phyloP scores from a whole-genome alignment of 148 eudicot genomes.

The Rhododendron ovatum region DNA sequence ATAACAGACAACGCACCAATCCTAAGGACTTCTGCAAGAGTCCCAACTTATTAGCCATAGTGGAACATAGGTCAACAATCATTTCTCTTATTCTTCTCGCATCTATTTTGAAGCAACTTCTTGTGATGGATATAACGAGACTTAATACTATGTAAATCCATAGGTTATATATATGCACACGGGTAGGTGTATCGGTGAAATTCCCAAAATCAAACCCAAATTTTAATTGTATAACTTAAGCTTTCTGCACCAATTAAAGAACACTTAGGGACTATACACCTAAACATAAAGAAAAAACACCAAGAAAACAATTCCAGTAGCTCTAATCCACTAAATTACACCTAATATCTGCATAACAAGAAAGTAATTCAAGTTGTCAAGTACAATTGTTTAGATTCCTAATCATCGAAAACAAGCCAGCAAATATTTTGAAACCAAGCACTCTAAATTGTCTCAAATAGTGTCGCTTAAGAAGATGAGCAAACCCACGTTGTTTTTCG shows the following conservation, averaged over 20 bases:
- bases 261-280: background rate
- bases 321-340: background rate
- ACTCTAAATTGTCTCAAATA: background rate
- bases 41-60: background rate
- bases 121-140: background rate
- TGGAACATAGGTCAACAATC: background rate
- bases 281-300: background rate
- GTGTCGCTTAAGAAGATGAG: background rate
- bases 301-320: slow-evolving; percentile 1
- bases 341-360: background rate
- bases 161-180: background rate
- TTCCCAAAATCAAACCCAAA: background rate
- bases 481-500: background rate
- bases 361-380: background rate
- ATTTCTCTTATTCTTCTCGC: background rate
- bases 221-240: background rate
- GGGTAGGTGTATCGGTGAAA: background rate
- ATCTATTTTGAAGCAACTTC: background rate
- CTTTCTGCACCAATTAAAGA: background rate
- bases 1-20: background rate
- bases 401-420: background rate
- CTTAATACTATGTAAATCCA: background rate
- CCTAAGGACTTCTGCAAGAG: background rate
- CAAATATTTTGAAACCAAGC: background rate
- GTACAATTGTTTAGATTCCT: background rate